Evolutionary conservation across 345 rosid species (phyloP), one percentile per base, ranked within the genome.

Genomic region (Euphorbia pulcherrima): DNA sequence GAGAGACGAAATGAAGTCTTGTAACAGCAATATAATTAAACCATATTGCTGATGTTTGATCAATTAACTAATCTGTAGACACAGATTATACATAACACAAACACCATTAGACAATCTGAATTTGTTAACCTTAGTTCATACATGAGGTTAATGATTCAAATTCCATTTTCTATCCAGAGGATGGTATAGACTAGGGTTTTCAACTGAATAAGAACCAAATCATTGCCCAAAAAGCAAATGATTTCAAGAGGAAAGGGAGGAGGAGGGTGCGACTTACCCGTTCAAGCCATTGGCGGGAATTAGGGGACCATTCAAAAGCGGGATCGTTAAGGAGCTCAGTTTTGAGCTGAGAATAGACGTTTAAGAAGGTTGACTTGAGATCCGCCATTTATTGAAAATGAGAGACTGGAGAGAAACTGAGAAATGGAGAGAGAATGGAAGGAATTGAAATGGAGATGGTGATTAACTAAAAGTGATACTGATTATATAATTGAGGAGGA

Each of bases 261-360:
- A 48, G 48, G 50, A 14, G 53, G 72, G 40, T 24, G 6, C 6
- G 44, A 72, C 55, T n/a, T 78, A 85, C 98, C 75, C 79, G 74
- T 0, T 87, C 87, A 59, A 93, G 90, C 98, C 98, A 90, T 71
- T 80, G 85, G 48, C 92, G 86, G 46, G 97, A 83, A 75, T 75
- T 87, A 47, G 88, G 80, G 8, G 85, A 75, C 84, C 89, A 90
- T 59, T 89, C 96, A 76, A 90, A 93, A 61, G 94, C 80, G 60
- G 97, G 90, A 53, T 93, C 98, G 18, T 83, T 55, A 20, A 93
- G 88, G 50, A 93, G 90, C 75, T 89, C 95, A 41, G 78, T 76
- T 78, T 90, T 93, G 65, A 93, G 84, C 21, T 66, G 62, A 18
- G 80, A 60, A 73, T 88, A 93, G 12, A 80, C 89, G 11, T 81